These are phyloP conservation scores for Dactylorhiza incarnata DNA, from an alignment of 106 monocot genomes.

Conservation along the genomic window DNA sequence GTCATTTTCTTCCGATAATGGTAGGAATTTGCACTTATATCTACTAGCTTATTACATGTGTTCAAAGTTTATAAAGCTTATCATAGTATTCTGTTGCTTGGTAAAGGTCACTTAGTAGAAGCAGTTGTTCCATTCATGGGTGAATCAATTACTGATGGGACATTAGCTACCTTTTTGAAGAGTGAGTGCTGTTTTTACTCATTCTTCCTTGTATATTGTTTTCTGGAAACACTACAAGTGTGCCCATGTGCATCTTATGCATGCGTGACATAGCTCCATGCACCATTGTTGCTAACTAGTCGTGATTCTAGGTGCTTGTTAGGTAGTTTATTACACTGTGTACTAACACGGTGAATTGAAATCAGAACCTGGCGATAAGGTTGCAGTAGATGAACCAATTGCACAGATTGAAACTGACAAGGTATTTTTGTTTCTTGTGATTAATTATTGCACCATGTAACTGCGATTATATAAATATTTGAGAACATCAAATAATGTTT, in stretches of 20 bases:
- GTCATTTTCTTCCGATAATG: conserved; percentile 68
- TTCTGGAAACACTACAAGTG: not conserved
- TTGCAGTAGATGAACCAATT: conserved; percentile 74
- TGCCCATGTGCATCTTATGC: not conserved
- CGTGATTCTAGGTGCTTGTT: not conserved
- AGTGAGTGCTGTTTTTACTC: conserved; percentile 39
- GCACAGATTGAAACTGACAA: conserved; percentile 97
- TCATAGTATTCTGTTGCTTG: conserved; percentile 2
- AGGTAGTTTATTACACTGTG: not conserved
- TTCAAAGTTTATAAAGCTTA: not conserved
- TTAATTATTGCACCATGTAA: conserved; percentile 6
- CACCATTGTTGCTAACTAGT: too few relatives aligned
- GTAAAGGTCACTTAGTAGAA: conserved; percentile 61
- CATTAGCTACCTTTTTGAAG: conserved; percentile 76
- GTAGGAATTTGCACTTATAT: conserved; percentile 14
- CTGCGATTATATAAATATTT: not conserved
- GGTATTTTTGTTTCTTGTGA: conserved; percentile 27
- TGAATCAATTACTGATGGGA: conserved; percentile 98
- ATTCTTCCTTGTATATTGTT: not conserved
- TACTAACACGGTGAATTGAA: conserved; percentile 4
- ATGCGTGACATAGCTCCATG: not conserved
- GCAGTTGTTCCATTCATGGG: conserved; percentile 96
- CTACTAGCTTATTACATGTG: not conserved
- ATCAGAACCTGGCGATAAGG: conserved; percentile 87
- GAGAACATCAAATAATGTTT: not conserved